phyloP scores from a whole-genome alignment of 2,329 filamentous ascomycete species.

The Trichophyton benhamiae region DNA sequence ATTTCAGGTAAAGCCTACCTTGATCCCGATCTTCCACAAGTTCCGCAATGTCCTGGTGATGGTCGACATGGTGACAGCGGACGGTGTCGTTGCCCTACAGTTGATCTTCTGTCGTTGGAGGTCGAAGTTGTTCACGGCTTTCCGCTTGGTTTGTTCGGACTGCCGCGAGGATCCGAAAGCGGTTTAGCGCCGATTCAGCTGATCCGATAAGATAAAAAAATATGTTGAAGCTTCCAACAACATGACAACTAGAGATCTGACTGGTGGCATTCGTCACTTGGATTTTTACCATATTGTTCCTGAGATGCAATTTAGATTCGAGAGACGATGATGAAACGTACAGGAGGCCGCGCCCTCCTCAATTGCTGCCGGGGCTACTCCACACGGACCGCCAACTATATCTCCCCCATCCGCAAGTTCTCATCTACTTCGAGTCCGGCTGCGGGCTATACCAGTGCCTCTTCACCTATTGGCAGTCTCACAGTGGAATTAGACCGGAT shows the following conservation, averaged over 20 bases:
- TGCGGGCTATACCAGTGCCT: slow-evolving; percentile 17
- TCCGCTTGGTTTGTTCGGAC: background rate
- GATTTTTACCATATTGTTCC: background rate
- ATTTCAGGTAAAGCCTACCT: slow-evolving; percentile 44
- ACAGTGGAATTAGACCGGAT: slow-evolving; percentile 72
- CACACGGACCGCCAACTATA: slow-evolving; percentile 22
- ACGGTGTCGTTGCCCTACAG: background rate
- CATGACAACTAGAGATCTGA: background rate
- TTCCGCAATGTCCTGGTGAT: slow-evolving; percentile 75
- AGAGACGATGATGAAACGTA: slow-evolving; percentile 27
- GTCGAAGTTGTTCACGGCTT: slow-evolving; percentile 4
- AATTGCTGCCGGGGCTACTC: slow-evolving; percentile 21
- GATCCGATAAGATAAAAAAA: slow-evolving; percentile 8
- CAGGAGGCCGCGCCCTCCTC: slow-evolving; percentile 28
- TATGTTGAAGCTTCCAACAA: background rate
- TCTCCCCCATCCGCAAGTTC: slow-evolving; percentile 26
- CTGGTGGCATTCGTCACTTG: background rate
- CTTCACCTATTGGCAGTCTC: slow-evolving; percentile 46
- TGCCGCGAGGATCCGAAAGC: slow-evolving; percentile 5
- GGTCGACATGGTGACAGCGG: slow-evolving; percentile 65
- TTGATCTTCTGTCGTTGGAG: slow-evolving; percentile 6
- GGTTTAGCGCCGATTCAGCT: slow-evolving; percentile 11
- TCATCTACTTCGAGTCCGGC: slow-evolving; percentile 22
- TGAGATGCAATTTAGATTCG: background rate
- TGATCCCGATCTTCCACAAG: slow-evolving; percentile 74